Base-by-base conservation (phyloP, 805 yeast species). In the Zygoascus bituminiphila region DNA sequence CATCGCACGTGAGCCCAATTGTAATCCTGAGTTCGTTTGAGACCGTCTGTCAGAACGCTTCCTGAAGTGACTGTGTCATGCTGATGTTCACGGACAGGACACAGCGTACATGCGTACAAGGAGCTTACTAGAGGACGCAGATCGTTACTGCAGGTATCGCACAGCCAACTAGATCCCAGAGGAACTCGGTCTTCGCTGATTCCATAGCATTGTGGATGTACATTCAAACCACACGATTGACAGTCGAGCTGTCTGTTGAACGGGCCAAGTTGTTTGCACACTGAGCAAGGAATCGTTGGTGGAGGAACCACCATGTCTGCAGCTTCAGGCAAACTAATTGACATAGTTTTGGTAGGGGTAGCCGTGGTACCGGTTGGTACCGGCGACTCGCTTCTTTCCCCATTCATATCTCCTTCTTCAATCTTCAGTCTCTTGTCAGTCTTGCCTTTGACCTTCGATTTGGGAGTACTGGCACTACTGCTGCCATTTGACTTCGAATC, bases 1-100 rank as follows among this genome's bases (percentile, higher is more conserved):
- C 97, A 88, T 2, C 77, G 52, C 2, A 82, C 66, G 67, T 88
- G 96, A 29, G 81, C 79, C 96, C 96, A 88, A 49, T 73, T 70
- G 1, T 85, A 85, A 48, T 72, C 76, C 3, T 60, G 55, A 0
- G 93, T 79, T n/a, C 87, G 72, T 57, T 84, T 84, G 56, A 87
- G 62, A 25, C 80, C 85, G 56, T 83, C 89, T 0, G 85, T 81
- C 25, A 64, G 64, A 1, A 73, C 72, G 37, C 22, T 31, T 24
- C 20, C 26, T n/a, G 17, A 15, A 42, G 10, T 54, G 45, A 2
- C 64, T 61, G 6, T 64, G 9, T 39, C 26, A 20, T 20, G 15
- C 15, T 20, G 24, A 54, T 76, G 75, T 42, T 78, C 84, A 39
- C 75, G 72, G 39, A 69, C 63, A 4, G 72, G 68, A 62, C 96